phyloP scores from a whole-genome alignment of 2,329 filamentous ascomycete genomes.

The Ampelomyces quisqualis region DNA sequence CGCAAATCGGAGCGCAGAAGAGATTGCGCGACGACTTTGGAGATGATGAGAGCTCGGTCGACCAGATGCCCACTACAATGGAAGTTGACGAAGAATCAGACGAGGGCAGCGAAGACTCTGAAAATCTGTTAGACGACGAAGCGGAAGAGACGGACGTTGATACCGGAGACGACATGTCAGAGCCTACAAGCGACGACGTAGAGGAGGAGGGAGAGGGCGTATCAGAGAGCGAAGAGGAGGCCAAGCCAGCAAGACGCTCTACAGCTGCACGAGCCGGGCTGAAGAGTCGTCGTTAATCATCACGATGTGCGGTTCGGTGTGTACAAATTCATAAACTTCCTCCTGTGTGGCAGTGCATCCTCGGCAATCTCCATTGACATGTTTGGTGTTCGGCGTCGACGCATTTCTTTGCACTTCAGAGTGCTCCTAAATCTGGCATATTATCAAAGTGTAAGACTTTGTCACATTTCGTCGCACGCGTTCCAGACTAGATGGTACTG shows the following conservation, averaged over 20 bases:
- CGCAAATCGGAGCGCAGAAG: conserved; percentile 24
- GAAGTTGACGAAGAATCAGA: conserved; percentile 44
- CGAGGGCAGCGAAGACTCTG: conserved; percentile 61
- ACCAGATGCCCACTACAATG: conserved; percentile 58
- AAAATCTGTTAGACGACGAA: conserved; percentile 54
- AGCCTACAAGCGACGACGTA: conserved; percentile 49
- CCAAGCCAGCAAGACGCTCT: conserved; percentile 37
- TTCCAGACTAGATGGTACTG: conserved; percentile 1
- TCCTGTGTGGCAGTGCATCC: background rate
- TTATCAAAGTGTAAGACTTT: background rate
- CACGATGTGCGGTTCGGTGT: background rate
- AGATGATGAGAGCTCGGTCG: conserved; percentile 50
- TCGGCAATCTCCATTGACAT: background rate
- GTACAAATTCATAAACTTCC: conserved; percentile 7
- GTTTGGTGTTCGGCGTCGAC: conserved; percentile 1
- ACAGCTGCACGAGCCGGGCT: conserved; percentile 36
- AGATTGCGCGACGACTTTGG: conserved; percentile 27
- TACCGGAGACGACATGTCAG: conserved; percentile 50
- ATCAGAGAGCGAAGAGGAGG: conserved; percentile 49
- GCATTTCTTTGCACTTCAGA: background rate
- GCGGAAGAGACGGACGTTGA: conserved; percentile 53
- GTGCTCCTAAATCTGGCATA: background rate
- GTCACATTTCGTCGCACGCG: conserved; percentile 3
- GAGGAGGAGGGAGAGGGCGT: conserved; percentile 48
- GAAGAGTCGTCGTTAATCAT: conserved; percentile 27